Evolutionary conservation across 2,329 filamentous ascomycete species (phyloP).

Genomic region (Colletotrichum musicola): DNA sequence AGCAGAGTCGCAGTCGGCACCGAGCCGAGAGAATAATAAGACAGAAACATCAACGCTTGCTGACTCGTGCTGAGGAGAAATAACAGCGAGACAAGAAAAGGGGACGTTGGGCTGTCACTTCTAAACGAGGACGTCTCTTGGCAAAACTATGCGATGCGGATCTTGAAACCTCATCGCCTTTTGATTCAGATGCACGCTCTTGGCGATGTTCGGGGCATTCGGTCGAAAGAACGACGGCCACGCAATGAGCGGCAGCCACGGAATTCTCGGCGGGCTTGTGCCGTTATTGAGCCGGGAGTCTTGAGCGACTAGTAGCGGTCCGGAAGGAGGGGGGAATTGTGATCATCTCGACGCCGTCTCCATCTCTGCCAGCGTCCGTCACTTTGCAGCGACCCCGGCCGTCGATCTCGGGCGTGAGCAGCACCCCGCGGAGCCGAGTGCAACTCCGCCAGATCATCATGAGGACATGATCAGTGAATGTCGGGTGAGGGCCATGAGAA

Average conservation of each 20-base stretch:
- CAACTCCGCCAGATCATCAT: neutral
- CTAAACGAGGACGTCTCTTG: slow-evolving; percentile 15
- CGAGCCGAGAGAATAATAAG: neutral
- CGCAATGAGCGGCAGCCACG: neutral
- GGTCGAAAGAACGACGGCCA: neutral
- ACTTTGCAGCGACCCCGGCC: neutral
- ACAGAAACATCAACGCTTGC: neutral
- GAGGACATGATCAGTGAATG: neutral
- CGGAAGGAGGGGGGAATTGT: neutral
- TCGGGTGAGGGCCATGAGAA: neutral
- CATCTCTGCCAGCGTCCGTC: slow-evolving; percentile 1
- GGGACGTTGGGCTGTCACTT: slow-evolving; percentile 17
- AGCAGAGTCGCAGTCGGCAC: neutral
- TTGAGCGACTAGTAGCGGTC: neutral
- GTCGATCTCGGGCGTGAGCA: slow-evolving; percentile 21
- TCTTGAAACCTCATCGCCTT: slow-evolving; percentile 26
- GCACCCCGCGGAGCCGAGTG: slow-evolving; percentile 12
- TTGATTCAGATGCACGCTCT: slow-evolving; percentile 24
- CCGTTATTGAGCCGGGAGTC: slow-evolving; percentile 13
- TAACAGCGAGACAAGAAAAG: neutral
- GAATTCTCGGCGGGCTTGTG: slow-evolving; percentile 5
- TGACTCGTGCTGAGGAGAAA: slow-evolving; percentile 13
- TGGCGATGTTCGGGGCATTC: slow-evolving; percentile 14
- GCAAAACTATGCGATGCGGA: slow-evolving; percentile 21
- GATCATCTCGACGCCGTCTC: neutral